Conservation (phyloP, 2,329 filamentous ascomycete genomes). For the Colletotrichum godetiae region DNA sequence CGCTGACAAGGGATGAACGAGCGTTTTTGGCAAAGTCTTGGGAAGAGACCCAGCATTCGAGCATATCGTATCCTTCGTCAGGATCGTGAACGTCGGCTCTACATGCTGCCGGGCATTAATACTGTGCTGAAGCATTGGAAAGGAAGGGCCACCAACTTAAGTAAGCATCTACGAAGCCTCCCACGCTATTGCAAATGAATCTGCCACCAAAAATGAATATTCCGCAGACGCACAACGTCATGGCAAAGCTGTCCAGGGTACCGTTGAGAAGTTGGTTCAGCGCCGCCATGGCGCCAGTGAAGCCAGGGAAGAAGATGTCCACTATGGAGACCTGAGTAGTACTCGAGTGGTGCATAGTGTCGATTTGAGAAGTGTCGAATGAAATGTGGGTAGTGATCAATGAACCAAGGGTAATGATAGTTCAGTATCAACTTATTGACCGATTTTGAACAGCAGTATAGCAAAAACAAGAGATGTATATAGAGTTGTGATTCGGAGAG, state of each 20-base stretch:
- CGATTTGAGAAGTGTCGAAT: no score
- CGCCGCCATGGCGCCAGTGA: background rate
- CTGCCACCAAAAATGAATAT: slow-evolving; percentile 34
- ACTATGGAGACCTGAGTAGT: no score
- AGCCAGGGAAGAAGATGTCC: slow-evolving; percentile 14
- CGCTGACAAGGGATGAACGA: background rate
- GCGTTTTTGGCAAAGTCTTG: background rate
- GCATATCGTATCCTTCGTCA: background rate
- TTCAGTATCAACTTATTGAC: no score
- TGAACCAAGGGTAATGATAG: no score
- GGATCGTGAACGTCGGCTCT: background rate
- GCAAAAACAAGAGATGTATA: background rate
- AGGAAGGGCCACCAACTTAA: background rate
- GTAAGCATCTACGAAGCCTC: slow-evolving; percentile 4
- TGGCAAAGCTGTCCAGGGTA: background rate
- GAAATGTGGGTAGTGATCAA: no score
- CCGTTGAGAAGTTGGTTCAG: slow-evolving; percentile 13
- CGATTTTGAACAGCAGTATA: no score
- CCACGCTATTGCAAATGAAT: slow-evolving; percentile 46
- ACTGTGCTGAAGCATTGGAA: background rate
- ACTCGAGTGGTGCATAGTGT: no score
- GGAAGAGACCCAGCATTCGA: background rate
- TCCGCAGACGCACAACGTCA: slow-evolving; percentile 39
- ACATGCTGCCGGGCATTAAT: background rate
- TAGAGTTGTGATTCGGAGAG: background rate